phyloP scores from a whole-genome alignment of 768 basidiomycete species.

The Nevesoporus exiguus region DNA sequence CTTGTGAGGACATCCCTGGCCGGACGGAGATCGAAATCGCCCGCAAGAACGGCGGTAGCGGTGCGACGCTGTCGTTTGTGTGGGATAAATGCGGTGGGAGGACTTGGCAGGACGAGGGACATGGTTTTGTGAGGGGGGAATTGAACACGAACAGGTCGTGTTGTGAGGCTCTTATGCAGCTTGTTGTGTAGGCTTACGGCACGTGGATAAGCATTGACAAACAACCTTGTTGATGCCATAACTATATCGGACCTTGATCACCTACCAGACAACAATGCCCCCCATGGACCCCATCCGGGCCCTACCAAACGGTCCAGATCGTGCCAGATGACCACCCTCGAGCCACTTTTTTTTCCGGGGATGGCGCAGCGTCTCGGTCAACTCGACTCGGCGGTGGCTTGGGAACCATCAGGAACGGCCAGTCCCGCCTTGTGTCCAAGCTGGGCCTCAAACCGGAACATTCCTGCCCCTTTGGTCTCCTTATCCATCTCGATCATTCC shows the following conservation, averaged over 20 bases:
- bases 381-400: constrained; percentile 12
- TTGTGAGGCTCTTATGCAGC: constrained; percentile 31
- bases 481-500: constrained; percentile 26
- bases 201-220: constrained; percentile 35
- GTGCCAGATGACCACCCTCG: background rate
- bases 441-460: constrained; percentile 17
- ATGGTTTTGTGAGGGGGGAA: constrained; percentile 16
- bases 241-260: constrained; percentile 26
- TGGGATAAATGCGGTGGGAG: constrained; percentile 15
- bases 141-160: constrained; percentile 29
- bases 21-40: constrained; percentile 65
- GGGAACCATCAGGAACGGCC: constrained; percentile 30
- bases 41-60: constrained; percentile 74
- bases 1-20: constrained; percentile 76
- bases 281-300: background rate
- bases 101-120: constrained; percentile 19
- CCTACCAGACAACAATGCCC: background rate
- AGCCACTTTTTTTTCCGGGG: background rate
- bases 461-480: constrained; percentile 12
- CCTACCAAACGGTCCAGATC: background rate
- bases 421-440: constrained; percentile 28
- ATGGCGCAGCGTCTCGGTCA: constrained; percentile 1
- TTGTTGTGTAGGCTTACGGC: constrained; percentile 37
- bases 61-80: constrained; percentile 49
- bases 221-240: constrained; percentile 33